phyloP scores from a whole-genome alignment of 169 alveolate genomes.

The Cryptosporidium canis region DNA sequence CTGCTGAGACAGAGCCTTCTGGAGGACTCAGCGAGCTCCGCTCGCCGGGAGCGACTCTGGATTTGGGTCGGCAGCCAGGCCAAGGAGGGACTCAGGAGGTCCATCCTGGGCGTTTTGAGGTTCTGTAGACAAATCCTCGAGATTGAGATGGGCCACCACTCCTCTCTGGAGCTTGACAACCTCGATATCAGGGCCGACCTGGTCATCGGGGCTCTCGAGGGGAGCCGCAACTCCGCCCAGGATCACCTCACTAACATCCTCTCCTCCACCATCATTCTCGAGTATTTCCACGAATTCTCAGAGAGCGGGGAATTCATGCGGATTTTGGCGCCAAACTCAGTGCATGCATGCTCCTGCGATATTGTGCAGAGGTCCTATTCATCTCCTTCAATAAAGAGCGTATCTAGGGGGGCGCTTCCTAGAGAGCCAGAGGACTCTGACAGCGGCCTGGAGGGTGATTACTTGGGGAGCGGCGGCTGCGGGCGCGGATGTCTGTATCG shows the following conservation, averaged over 20 bases:
- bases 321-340: neutral
- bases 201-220: conserved; percentile 25
- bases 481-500: neutral
- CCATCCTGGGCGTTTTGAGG: conserved; percentile 21
- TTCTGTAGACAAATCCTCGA: conserved; percentile 51
- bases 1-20: conserved; percentile 40
- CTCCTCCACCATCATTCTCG: conserved; percentile 19
- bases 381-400: conserved; percentile 43
- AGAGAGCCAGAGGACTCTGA: neutral
- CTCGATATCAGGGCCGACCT: conserved; percentile 20
- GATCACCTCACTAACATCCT: neutral
- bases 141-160: conserved; percentile 1
- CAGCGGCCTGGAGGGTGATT: neutral
- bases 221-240: neutral
- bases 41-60: conserved; percentile 39
- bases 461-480: neutral
- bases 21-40: neutral
- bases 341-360: neutral
- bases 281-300: conserved; percentile 27
- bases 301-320: conserved; percentile 58
- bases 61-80: conserved; percentile 57
- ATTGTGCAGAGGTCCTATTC: conserved; percentile 30
- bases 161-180: conserved; percentile 44
- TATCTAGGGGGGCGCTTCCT: neutral
- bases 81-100: neutral